A percentile compares a stretch with the other conserved stretches of the same genome.
Conservation (phyloP, 2,329 filamentous ascomycete genomes). For the Epichloe gansuensis region DNA sequence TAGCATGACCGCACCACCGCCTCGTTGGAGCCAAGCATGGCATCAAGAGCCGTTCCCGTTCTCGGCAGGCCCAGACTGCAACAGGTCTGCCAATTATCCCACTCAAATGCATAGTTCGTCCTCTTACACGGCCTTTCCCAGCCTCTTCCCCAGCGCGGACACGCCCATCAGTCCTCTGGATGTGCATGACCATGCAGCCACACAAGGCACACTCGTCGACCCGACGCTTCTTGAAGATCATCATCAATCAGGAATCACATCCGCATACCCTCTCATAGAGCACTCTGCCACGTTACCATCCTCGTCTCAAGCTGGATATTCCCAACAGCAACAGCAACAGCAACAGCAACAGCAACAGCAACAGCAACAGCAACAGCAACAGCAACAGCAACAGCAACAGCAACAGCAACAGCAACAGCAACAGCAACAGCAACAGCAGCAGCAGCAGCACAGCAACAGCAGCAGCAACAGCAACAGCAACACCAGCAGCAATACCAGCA, state of each 20-base stretch:
- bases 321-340: too few species aligned
- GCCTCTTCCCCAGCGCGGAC: not conserved
- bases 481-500: too few species aligned
- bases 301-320: not conserved
- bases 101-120: not conserved
- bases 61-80: not conserved
- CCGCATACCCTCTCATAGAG: not conserved
- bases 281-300: not conserved
- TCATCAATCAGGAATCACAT: not conserved
- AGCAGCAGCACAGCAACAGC: too few species aligned
- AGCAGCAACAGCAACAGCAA: fast-evolving
- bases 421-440: too few species aligned
- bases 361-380: too few species aligned
- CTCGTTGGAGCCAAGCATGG: not conserved
- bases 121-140: not conserved
- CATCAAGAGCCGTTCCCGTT: not conserved
- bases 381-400: too few species aligned
- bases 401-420: too few species aligned
- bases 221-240: not conserved
- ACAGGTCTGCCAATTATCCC: not conserved
- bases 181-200: not conserved
- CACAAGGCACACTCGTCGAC: not conserved
- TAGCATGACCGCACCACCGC: not conserved
- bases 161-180: not conserved
- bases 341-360: too few species aligned